phyloP scores from a whole-genome alignment of 2,329 filamentous ascomycete genomes.

The Karstenula rhodostoma region DNA sequence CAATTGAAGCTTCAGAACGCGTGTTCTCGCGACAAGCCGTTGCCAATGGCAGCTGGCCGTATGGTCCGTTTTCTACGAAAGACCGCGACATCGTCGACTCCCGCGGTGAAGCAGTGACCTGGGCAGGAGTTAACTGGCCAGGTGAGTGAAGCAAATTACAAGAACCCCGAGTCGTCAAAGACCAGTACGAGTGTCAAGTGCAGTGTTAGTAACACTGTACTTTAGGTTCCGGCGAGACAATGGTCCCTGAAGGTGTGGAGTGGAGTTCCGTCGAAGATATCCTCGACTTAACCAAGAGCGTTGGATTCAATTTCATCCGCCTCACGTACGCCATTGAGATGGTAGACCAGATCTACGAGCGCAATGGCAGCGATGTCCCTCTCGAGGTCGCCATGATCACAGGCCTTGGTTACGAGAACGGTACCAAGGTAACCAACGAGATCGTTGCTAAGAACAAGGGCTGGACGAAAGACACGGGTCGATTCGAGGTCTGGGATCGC shows the following conservation, averaged over 20 bases:
- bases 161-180: no score
- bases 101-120: conserved; percentile 58
- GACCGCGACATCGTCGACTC: conserved; percentile 52
- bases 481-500: conserved; percentile 49
- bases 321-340: conserved; percentile 55
- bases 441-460: conserved; percentile 48
- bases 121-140: conserved; percentile 62
- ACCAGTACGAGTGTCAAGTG: no score
- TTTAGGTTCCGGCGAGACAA: conserved; percentile 61
- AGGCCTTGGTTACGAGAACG: conserved; percentile 51
- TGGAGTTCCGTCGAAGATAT: conserved; percentile 62
- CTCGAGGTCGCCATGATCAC: conserved; percentile 52
- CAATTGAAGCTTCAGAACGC: neutral
- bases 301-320: conserved; percentile 70
- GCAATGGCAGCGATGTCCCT: conserved; percentile 48
- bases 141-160: no score
- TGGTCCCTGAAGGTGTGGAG: conserved; percentile 68
- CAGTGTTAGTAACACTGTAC: conserved; percentile 10
- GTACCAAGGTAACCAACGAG: conserved; percentile 50
- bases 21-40: neutral
- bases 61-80: conserved; percentile 47
- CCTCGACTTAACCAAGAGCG: conserved; percentile 59
- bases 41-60: conserved; percentile 11
- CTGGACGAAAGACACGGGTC: conserved; percentile 50
- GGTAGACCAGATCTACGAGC: conserved; percentile 53